These are phyloP conservation scores for Eimeria tenella DNA, from an alignment of 169 alveolate species.

Conservation along the genomic window DNA sequence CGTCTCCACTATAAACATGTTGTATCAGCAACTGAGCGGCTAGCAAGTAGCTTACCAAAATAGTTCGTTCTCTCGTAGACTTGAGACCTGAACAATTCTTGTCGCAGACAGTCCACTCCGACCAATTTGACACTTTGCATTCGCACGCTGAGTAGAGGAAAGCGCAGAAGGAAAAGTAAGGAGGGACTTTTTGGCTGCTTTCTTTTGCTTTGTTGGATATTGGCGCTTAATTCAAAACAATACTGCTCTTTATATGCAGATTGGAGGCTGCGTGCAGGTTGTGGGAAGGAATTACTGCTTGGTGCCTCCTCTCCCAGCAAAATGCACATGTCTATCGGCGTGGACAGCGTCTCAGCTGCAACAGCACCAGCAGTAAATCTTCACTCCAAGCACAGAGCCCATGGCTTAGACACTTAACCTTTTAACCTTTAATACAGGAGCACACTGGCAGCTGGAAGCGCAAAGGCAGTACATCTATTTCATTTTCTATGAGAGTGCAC, in stretches of 20 bases:
- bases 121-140: conserved; percentile 55
- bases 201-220: too few species aligned
- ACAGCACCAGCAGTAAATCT: not conserved
- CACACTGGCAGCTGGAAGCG: not conserved
- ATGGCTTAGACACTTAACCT: not conserved
- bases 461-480: too few species aligned
- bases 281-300: not conserved
- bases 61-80: conserved; percentile 17
- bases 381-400: not conserved
- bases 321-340: conserved; percentile 46
- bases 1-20: too few species aligned
- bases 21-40: too few species aligned
- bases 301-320: conserved; percentile 59
- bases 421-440: not conserved
- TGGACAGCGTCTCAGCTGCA: conserved; percentile 22
- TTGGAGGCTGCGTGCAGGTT: not conserved
- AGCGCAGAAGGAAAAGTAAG: too few species aligned
- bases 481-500: too few species aligned
- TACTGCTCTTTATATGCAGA: too few species aligned
- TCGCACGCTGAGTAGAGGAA: conserved; percentile 21
- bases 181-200: too few species aligned
- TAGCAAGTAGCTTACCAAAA: not conserved
- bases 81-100: conserved; percentile 17
- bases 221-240: too few species aligned
- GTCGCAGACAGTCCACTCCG: conserved; percentile 63